A percentile compares a stretch with the other conserved stretches of the same genome.
These are phyloP conservation scores for Lepiota brunneoincarnata DNA, from an alignment of 768 basidiomycete genomes.

Conservation along the genomic window DNA sequence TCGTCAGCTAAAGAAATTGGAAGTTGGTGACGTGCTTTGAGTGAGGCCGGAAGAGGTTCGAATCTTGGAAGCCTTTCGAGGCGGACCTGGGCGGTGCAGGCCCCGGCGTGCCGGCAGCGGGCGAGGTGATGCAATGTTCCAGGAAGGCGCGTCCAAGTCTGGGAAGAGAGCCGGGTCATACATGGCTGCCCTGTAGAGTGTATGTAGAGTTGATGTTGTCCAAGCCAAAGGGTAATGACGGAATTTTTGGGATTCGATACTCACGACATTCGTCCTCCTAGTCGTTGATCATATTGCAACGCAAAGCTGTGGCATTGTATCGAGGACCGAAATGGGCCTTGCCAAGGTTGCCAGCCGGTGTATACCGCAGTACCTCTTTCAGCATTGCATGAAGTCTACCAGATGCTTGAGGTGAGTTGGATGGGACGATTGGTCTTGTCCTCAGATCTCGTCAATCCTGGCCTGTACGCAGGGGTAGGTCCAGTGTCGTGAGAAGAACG, in stretches of 20 bases:
- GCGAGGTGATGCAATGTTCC: conserved; percentile 13
- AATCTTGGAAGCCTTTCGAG: too few species aligned
- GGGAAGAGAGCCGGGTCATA: conserved; percentile 15
- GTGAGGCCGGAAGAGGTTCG: too few species aligned
- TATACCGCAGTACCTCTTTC: conserved; percentile 38
- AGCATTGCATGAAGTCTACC: conserved; percentile 32
- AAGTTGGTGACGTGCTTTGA: too few species aligned
- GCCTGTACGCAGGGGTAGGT: conserved; percentile 35
- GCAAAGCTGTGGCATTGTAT: conserved; percentile 29
- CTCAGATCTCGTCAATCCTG: conserved; percentile 37
- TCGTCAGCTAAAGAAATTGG: too few species aligned
- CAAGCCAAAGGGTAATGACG: too few species aligned
- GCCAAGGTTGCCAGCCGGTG: conserved; percentile 39
- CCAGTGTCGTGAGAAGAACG: conserved; percentile 44
- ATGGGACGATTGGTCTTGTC: conserved; percentile 28
- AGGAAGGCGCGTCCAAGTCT: too few species aligned
- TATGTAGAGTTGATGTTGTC: conserved; percentile 35
- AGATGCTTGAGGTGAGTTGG: conserved; percentile 25
- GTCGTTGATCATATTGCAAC: conserved; percentile 38
- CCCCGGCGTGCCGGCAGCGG: too few species aligned
- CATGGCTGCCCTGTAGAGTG: too few species aligned
- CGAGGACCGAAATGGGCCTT: too few species aligned
- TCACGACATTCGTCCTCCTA: conserved; percentile 44
- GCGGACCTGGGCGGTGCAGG: too few species aligned
- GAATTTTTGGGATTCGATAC: conserved; percentile 44